Evolutionary conservation across 2,329 filamentous ascomycete species (phyloP).

Genomic region (Neurospora sp.): DNA sequence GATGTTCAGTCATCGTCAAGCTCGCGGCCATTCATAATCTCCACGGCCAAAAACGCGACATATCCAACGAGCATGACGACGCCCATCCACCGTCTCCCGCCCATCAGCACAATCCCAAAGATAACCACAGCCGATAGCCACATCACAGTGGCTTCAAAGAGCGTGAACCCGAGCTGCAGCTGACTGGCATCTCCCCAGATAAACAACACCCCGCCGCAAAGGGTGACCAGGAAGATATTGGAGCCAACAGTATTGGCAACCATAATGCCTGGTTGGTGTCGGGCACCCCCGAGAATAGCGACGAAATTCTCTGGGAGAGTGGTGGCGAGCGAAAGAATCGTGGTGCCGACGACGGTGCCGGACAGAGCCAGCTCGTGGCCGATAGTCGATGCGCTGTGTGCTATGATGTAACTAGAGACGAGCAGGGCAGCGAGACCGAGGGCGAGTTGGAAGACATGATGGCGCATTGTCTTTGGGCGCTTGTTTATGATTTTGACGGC

Average conservation of each 20-base stretch:
- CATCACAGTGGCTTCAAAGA: conserved; percentile 22
- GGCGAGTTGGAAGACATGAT: conserved; percentile 25
- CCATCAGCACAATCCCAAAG: conserved; percentile 22
- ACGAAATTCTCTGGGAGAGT: conserved; percentile 44
- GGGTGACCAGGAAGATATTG: conserved; percentile 41
- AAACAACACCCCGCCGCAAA: conserved; percentile 33
- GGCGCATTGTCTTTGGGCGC: conserved; percentile 11
- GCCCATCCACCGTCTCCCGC: conserved; percentile 24
- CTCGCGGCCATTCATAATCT: conserved; percentile 12
- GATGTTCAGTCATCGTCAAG: conserved; percentile 8
- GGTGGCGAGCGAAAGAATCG: conserved; percentile 37
- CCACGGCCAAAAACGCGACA: conserved; percentile 19
- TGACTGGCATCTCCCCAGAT: conserved; percentile 18
- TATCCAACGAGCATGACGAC: conserved; percentile 21
- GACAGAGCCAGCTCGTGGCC: conserved; percentile 31
- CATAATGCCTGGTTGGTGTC: conserved; percentile 37
- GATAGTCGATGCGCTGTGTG: conserved; percentile 32
- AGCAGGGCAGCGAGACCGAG: conserved; percentile 33
- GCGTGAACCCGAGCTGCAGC: conserved; percentile 17
- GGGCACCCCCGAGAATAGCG: conserved; percentile 32
- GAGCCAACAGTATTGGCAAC: conserved; percentile 41
- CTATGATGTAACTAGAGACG: conserved; percentile 37
- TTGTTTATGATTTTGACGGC: not conserved
- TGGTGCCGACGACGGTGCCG: conserved; percentile 34
- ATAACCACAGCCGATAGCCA: conserved; percentile 21